Base-by-base conservation (phyloP, 2,329 filamentous ascomycete species). In the Lecanosticta acicola region DNA sequence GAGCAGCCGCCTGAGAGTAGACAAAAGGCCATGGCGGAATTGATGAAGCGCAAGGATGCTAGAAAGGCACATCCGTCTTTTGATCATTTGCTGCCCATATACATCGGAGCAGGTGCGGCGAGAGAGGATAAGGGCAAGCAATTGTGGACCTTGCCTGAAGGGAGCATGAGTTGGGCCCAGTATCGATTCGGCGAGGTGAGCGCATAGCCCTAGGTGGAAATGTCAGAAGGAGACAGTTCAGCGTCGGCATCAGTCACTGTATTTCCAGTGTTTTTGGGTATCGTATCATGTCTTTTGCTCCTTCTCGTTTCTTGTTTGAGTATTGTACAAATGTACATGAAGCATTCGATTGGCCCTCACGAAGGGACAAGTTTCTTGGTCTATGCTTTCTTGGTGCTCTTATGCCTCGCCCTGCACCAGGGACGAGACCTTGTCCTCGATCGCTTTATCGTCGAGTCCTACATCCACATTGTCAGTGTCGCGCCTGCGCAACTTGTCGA, bases 371-470 rank as follows among this genome's bases (percentile, higher is more conserved):
- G n/a, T n/a, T n/a, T n/a, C n/a, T n/a, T 35, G 17, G 19, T 29
- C 20, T 24, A 8, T 29, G 24, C 24, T 35, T 20, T 32, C 13
- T n/a, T 26, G 18, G 7, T 18, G 7, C 13, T 17, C 33, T 47
- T 57, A 61, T 60, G 57, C 53, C 40, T 53, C 63, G 14, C 66
- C 68, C 66, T 82, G 80, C 44, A 84, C 81, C 51, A 87, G 66
- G 41, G 72, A 71, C 45, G 80, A 78, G 56, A 87, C 75, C 66
- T 78, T 80, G 55, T 79, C 77, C 68, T 86, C 83, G 53, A 87
- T 85, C 58, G 81, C 77, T 67, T 84, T 79, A 65, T 84, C 81
- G 58, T 82, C 77, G 60, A 87, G 68, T 51, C 81, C 81, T 83
- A 54, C 14, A 14, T 17, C 17, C 17, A 8, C 26, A 39, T 7